Conservation (phyloP, 441 rosid species). For the Adansonia grandidieri region DNA sequence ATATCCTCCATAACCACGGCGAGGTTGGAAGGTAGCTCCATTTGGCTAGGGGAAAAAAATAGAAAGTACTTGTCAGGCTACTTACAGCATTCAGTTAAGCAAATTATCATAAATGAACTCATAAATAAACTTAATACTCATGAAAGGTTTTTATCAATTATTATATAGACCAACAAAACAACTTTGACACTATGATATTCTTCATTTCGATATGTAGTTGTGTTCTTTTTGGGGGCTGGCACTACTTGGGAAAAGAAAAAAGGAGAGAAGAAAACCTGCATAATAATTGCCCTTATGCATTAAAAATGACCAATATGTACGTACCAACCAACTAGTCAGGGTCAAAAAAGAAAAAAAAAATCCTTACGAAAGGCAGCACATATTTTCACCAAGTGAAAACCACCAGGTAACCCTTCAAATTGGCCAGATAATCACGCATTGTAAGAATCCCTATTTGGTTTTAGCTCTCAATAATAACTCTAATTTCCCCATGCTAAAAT, state of each 20-base stretch:
- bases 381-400: neutral
- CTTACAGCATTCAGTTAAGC: slow-evolving; percentile 22
- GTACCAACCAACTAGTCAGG: neutral
- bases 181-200: neutral
- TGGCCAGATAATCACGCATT: neutral
- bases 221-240: neutral
- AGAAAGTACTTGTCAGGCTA: slow-evolving; percentile 21
- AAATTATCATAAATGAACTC: neutral
- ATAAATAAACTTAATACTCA: neutral
- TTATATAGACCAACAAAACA: neutral
- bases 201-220: neutral
- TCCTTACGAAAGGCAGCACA: neutral
- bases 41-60: slow-evolving; percentile 47
- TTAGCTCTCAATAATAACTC: neutral
- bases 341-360: neutral
- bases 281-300: neutral
- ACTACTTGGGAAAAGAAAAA: neutral
- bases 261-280: neutral
- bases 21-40: slow-evolving; percentile 59
- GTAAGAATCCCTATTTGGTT: neutral
- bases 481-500: neutral
- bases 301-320: neutral
- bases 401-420: neutral
- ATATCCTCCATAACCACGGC: slow-evolving; percentile 65
- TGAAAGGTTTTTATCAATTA: neutral